Evolutionary conservation across 768 basidiomycete genomes (phyloP).

Genomic region (Pulveroboletus frians): DNA sequence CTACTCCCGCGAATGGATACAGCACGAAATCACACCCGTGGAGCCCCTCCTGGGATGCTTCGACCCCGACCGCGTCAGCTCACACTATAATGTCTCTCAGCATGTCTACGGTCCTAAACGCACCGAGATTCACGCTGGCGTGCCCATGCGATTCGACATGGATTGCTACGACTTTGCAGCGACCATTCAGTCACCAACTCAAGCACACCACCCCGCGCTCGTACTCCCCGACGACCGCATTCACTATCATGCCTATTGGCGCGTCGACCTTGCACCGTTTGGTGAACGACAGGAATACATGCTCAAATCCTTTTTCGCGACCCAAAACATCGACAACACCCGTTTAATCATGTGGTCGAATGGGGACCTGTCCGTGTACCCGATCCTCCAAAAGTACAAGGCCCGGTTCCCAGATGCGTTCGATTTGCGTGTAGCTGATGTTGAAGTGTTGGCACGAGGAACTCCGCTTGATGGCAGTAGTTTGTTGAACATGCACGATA

Average conservation of each 20-base stretch:
- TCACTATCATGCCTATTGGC: slow-evolving; percentile 92
- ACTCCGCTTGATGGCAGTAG: slow-evolving; percentile 70
- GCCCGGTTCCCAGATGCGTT: slow-evolving; percentile 64
- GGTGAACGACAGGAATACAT: slow-evolving; percentile 82
- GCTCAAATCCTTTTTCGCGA: slow-evolving; percentile 91
- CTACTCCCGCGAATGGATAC: slow-evolving; percentile 73
- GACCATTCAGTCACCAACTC: slow-evolving; percentile 50
- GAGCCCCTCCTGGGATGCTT: slow-evolving; percentile 73
- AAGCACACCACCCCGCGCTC: slow-evolving; percentile 1
- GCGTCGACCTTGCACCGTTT: slow-evolving; percentile 80
- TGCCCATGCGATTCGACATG: slow-evolving; percentile 71
- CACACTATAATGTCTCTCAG: slow-evolving; percentile 62
- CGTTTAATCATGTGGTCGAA: slow-evolving; percentile 90
- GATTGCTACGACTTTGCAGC: slow-evolving; percentile 93
- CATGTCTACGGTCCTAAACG: slow-evolving; percentile 58
- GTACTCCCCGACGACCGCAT: slow-evolving; percentile 40
- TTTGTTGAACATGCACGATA: slow-evolving; percentile 58
- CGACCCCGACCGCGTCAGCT: slow-evolving; percentile 51
- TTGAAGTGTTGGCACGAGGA: slow-evolving; percentile 58
- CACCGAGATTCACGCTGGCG: slow-evolving; percentile 75
- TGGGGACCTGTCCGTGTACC: slow-evolving; percentile 56
- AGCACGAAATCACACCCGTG: slow-evolving; percentile 61
- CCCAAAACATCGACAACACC: slow-evolving; percentile 63
- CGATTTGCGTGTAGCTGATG: slow-evolving; percentile 64
- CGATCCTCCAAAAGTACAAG: slow-evolving; percentile 57